phyloP scores from a whole-genome alignment of 495 filamentous ascomycete genomes.

The Penicillium daleae region DNA sequence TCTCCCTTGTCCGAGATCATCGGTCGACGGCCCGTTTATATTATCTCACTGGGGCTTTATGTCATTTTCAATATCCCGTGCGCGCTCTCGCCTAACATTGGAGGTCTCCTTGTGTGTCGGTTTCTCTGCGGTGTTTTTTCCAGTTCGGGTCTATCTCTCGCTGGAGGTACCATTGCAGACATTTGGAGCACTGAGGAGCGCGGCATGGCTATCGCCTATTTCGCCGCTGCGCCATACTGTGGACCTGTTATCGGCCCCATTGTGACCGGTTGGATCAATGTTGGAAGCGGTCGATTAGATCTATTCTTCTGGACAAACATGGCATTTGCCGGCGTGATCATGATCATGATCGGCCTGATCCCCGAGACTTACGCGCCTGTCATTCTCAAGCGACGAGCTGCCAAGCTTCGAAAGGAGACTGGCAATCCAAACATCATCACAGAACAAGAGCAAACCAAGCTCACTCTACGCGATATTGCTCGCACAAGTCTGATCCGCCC shows the following conservation, averaged over 20 bases:
- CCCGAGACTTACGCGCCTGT: conserved; percentile 67
- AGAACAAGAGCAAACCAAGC: conserved; percentile 43
- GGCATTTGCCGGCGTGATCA: conserved; percentile 48
- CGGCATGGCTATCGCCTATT: conserved; percentile 63
- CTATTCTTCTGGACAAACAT: conserved; percentile 53
- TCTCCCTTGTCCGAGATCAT: conserved; percentile 77
- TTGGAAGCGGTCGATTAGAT: conserved; percentile 57
- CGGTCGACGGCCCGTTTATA: conserved; percentile 63
- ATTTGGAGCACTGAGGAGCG: conserved; percentile 62
- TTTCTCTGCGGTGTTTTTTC: conserved; percentile 65
- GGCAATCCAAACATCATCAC: conserved; percentile 59
- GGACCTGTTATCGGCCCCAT: conserved; percentile 64
- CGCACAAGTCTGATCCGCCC: conserved; percentile 49
- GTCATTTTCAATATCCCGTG: conserved; percentile 62
- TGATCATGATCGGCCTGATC: conserved; percentile 52
- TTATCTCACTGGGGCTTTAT: conserved; percentile 55
- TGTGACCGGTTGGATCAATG: conserved; percentile 58
- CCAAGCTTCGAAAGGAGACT: conserved; percentile 57
- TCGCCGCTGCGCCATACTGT: conserved; percentile 56
- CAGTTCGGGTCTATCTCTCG: conserved; percentile 62
- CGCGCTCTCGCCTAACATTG: conserved; percentile 58
- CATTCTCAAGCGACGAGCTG: conserved; percentile 61
- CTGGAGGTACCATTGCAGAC: conserved; percentile 64
- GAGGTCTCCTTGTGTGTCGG: conserved; percentile 57
- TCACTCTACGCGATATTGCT: conserved; percentile 44